Evolutionary conservation across 495 filamentous ascomycete species (phyloP), one percentile per base, ranked within the genome.

Genomic region (Rhypophila decipiens): DNA sequence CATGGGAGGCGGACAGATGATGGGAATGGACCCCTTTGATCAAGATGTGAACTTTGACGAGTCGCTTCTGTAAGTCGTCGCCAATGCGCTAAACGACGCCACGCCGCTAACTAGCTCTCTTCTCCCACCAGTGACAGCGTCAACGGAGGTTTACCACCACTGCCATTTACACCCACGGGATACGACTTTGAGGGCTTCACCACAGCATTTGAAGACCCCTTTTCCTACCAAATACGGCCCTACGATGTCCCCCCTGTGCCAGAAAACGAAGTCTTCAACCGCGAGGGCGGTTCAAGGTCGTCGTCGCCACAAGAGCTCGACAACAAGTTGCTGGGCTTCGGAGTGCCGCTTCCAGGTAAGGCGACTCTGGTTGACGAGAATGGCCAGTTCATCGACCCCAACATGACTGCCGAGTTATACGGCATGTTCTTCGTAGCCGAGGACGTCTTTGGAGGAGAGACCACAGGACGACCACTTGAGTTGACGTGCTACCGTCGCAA

Each of bases 341-440:
- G 82, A 0, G 63, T 81, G 3, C 86, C 83, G 1, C 72, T 75
- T 13, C 80, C 84, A 51, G 58, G 52, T 22, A 80, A 82, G 52
- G 87, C 84, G 37, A 79, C 78, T 2, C 79, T 70, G 74, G 78
- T 51, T 12, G 56, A 58, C 42, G 57, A 57, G 17, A 29, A 47
- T 0, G 60, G 48, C 17, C 53, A 59, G 34, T 49, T 60, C 19
- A 54, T 72, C 64, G 78, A 58, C 69, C 74, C 88, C 19, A 75
- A 77, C 24, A 80, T 95, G 60, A 79, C 84, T 8, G 88, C 88
- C 36, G 90, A 94, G 64, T 68, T 96, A 24, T 87, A 93, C 59
- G 90, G 90, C 69, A 95, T 94, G 88, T 96, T 96, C 70, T 95
- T 93, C 58, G 78, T 96, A 5, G 89, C 90, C 41, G 90, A 96